Evolutionary conservation across 1,284 basidiomycete genomes (phyloP).

Genomic region (Leccinum fuscescens): DNA sequence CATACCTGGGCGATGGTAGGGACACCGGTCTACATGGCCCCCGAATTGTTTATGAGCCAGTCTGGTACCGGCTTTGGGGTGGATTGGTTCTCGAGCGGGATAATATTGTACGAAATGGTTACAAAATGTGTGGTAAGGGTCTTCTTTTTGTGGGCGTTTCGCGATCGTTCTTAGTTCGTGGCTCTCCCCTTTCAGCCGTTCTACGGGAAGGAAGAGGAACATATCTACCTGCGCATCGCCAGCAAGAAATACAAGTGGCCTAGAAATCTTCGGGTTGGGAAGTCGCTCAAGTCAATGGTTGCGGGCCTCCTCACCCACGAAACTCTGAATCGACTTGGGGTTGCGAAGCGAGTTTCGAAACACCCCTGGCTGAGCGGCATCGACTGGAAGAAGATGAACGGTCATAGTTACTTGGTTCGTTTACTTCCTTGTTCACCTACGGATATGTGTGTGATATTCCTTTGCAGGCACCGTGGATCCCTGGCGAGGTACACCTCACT

Average conservation of each 20-base stretch:
- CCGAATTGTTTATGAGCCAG: slow-evolving; percentile 54
- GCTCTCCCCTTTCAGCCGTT: too few relatives aligned
- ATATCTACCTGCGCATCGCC: slow-evolving; percentile 21
- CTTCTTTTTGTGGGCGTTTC: too few relatives aligned
- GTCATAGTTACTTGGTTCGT: slow-evolving; percentile 43
- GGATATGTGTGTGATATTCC: slow-evolving; percentile 1
- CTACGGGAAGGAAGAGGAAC: too few relatives aligned
- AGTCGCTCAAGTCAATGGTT: slow-evolving; percentile 42
- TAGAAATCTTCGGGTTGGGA: slow-evolving; percentile 32
- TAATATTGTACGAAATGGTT: too few relatives aligned
- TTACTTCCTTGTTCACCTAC: not conserved
- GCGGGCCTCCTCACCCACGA: slow-evolving; percentile 38
- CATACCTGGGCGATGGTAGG: slow-evolving; percentile 43
- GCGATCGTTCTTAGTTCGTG: too few relatives aligned
- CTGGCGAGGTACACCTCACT: slow-evolving; percentile 18
- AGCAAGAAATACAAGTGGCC: slow-evolving; percentile 38
- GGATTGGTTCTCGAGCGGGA: slow-evolving; percentile 76
- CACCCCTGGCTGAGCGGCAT: slow-evolving; percentile 43
- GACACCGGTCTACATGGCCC: slow-evolving; percentile 69
- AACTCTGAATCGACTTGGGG: slow-evolving; percentile 40
- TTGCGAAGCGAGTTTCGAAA: slow-evolving; percentile 30
- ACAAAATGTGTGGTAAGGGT: too few relatives aligned
- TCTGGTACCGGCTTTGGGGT: slow-evolving; percentile 53
- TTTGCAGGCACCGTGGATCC: slow-evolving; percentile 33
- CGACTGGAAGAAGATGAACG: slow-evolving; percentile 44